phyloP scores from a whole-genome alignment of 1,139 yeast genomes.

The Pichia sp. region DNA sequence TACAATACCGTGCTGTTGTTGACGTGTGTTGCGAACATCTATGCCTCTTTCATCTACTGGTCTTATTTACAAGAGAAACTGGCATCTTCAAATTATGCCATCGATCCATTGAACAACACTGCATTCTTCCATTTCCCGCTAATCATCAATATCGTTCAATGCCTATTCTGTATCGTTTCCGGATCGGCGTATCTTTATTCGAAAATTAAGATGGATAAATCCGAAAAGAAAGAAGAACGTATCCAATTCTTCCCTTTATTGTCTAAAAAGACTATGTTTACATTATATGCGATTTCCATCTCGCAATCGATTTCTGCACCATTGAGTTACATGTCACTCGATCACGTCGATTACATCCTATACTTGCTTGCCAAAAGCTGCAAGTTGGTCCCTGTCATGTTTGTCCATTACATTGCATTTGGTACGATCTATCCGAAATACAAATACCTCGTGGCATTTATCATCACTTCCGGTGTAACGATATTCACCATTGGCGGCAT shows the following conservation, averaged over 20 bases:
- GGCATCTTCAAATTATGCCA: slow-evolving; percentile 74
- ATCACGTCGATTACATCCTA: slow-evolving; percentile 84
- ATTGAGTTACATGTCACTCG: slow-evolving; percentile 68
- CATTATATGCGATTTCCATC: slow-evolving; percentile 59
- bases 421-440: slow-evolving; percentile 68
- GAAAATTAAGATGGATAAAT: slow-evolving; percentile 17
- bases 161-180: slow-evolving; percentile 64
- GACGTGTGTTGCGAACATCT: slow-evolving; percentile 70
- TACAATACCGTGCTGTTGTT: slow-evolving; percentile 20
- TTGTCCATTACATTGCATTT: slow-evolving; percentile 75
- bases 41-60: slow-evolving; percentile 87
- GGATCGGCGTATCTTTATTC: slow-evolving; percentile 58
- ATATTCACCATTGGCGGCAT: slow-evolving; percentile 58
- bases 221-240: background rate
- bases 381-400: slow-evolving; percentile 88
- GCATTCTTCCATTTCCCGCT: slow-evolving; percentile 66
- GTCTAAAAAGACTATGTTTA: background rate
- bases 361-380: slow-evolving; percentile 89
- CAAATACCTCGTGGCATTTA: slow-evolving; percentile 73
- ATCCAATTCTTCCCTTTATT: slow-evolving; percentile 37
- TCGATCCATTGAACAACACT: slow-evolving; percentile 33
- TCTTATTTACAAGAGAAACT: slow-evolving; percentile 88
- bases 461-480: slow-evolving; percentile 80
- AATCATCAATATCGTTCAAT: slow-evolving; percentile 71
- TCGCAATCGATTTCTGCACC: slow-evolving; percentile 86